These are phyloP conservation scores for Melanogaster broomeanus DNA, from an alignment of 768 basidiomycete genomes.

Conservation along the genomic window DNA sequence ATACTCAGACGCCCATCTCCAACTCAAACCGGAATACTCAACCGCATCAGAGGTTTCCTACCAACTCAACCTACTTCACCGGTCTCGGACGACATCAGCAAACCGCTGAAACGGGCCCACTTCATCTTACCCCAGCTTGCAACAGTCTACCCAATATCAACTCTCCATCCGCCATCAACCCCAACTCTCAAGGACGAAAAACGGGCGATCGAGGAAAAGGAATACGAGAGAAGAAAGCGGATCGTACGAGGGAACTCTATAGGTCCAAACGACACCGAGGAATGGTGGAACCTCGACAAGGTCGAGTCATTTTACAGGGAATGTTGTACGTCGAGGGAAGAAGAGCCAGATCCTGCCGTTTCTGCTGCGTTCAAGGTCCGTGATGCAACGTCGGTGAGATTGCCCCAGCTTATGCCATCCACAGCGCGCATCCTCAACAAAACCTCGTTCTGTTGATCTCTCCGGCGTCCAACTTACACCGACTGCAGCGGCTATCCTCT, in stretches of 20 bases:
- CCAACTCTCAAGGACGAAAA: slow-evolving; percentile 81
- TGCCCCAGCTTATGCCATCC: slow-evolving; percentile 1
- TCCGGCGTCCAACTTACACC: slow-evolving; percentile 75
- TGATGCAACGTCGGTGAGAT: slow-evolving; percentile 7
- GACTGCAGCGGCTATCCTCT: slow-evolving; percentile 73
- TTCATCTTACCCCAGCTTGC: slow-evolving; percentile 87
- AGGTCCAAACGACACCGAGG: slow-evolving; percentile 40
- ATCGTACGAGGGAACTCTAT: slow-evolving; percentile 60
- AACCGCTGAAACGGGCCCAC: slow-evolving; percentile 82
- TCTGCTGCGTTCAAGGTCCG: slow-evolving; percentile 71
- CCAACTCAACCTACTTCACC: slow-evolving; percentile 50
- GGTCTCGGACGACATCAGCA: slow-evolving; percentile 44
- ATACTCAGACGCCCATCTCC: slow-evolving; percentile 80
- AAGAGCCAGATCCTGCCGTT: slow-evolving; percentile 63
- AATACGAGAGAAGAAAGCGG: slow-evolving; percentile 64
- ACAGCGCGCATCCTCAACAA: slow-evolving; percentile 53
- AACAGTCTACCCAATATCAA: slow-evolving; percentile 89
- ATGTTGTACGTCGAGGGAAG: slow-evolving; percentile 78
- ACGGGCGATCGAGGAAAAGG: slow-evolving; percentile 73
- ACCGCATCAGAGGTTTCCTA: slow-evolving; percentile 72
- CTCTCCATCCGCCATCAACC: slow-evolving; percentile 79
- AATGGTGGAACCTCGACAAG: slow-evolving; percentile 86
- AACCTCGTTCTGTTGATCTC: slow-evolving; percentile 76
- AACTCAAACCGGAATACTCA: slow-evolving; percentile 66
- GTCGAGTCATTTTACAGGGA: slow-evolving; percentile 87